Evolutionary conservation across 495 filamentous ascomycete species (phyloP).

Genomic region (Neurospora tetraspora): DNA sequence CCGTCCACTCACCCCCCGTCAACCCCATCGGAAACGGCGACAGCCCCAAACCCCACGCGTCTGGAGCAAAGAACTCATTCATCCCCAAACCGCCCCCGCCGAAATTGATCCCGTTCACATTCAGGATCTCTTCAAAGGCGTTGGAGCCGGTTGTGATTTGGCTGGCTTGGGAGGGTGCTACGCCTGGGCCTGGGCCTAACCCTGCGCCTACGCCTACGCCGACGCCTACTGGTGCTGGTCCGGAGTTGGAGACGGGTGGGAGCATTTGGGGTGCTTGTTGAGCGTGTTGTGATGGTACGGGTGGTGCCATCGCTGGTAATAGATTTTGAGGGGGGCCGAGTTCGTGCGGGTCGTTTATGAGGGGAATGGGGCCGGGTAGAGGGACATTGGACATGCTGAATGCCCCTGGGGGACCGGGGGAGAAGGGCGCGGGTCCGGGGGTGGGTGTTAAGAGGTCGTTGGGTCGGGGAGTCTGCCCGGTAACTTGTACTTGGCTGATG

Average conservation of each 20-base stretch:
- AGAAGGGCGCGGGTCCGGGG: neutral
- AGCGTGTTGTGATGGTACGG: neutral
- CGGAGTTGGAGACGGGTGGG: neutral
- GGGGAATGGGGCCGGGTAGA: neutral
- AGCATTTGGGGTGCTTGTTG: neutral
- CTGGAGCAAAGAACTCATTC: neutral
- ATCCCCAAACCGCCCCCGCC: neutral
- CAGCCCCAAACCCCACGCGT: neutral
- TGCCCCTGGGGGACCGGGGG: neutral
- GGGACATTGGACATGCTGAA: too few species aligned
- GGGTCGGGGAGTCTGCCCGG: neutral
- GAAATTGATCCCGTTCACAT: constrained; percentile 16
- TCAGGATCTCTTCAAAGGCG: constrained; percentile 18
- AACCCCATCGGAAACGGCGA: neutral
- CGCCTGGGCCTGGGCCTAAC: neutral
- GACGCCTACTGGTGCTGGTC: neutral
- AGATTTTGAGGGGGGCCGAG: neutral
- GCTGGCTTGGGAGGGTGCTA: constrained; percentile 13
- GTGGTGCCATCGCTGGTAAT: neutral
- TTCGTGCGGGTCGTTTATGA: neutral
- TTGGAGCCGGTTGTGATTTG: constrained; percentile 14
- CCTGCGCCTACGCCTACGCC: too few species aligned
- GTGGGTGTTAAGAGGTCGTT: neutral
- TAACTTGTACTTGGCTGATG: neutral
- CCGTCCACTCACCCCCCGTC: neutral